These are phyloP conservation scores for Xerocomellus chrysenteron DNA, from an alignment of 768 basidiomycete species.

Conservation along the genomic window DNA sequence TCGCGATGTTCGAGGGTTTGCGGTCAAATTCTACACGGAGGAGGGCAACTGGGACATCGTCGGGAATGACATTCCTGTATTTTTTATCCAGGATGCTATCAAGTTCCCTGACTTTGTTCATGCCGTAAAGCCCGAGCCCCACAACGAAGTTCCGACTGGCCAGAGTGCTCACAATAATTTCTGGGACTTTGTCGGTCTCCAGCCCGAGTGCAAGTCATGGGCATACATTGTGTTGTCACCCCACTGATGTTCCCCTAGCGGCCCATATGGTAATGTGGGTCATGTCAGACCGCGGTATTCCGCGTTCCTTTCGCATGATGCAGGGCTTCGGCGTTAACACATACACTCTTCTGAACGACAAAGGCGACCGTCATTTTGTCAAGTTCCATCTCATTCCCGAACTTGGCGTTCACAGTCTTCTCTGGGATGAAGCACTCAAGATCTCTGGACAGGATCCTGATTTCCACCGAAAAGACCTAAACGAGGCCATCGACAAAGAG, in stretches of 20 bases:
- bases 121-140: constrained; percentile 82
- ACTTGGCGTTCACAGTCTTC: constrained; percentile 77
- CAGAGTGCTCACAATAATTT: constrained; percentile 81
- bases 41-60: constrained; percentile 90
- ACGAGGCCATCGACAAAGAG: constrained; percentile 76
- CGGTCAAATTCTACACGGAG: constrained; percentile 76
- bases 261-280: constrained; percentile 82
- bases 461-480: constrained; percentile 84
- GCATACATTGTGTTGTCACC: not conserved
- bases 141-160: constrained; percentile 73
- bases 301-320: constrained; percentile 86
- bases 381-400: constrained; percentile 86
- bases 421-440: constrained; percentile 92
- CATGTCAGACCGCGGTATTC: constrained; percentile 83
- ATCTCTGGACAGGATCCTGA: constrained; percentile 84
- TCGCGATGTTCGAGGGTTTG: constrained; percentile 87
- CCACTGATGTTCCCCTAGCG: constrained; percentile 37
- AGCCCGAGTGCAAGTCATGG: constrained; percentile 53
- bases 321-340: constrained; percentile 90
- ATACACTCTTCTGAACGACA: constrained; percentile 66
- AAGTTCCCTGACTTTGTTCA: constrained; percentile 88
- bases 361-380: constrained; percentile 74
- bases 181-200: constrained; percentile 79
- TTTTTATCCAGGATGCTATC: constrained; percentile 79
- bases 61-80: constrained; percentile 80